Evolutionary conservation across 2,329 filamentous ascomycete species (phyloP), one percentile per base, ranked within the genome.

Genomic region (Trichophaea hybrida): DNA sequence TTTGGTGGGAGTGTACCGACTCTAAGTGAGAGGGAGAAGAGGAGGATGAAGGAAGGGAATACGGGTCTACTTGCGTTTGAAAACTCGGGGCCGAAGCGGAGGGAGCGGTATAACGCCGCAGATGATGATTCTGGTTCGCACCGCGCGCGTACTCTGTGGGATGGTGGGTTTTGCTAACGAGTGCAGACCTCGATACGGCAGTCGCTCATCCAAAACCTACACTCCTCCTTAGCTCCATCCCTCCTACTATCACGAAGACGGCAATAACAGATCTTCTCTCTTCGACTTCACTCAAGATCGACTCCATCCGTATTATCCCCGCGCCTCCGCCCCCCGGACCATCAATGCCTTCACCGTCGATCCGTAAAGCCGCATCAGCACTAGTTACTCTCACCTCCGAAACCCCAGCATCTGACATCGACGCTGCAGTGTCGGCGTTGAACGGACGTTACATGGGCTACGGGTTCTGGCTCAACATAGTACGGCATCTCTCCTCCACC

Each of bases 401-500:
- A 65, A 93, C 88, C 0, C 81, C 88, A 0, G 85, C 85, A 0
- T 85, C 83, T 31, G 87, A 94, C 59, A 90, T 96, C 57, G 89
- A 96, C 68, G 78, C 81, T 3, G 80, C 84, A 0, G 86, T 94
- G 56, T 91, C 83, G 69, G 74, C 80, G 2, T 74, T 95, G 35
- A 87, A 94, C 69, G 89, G 93, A 65, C 82, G 79, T 65, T 95
- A 96, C 70, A 75, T 95, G 13, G 90, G 90, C 13, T 88, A 82
- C 70, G 90, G 90, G 4, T 88, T 85, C 73, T 85, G 90, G 71
- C 76, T 96, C 1, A 84, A 81, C 5, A 77, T 94, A 49, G 87
- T 90, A 61, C 78, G 88, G 7, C 86, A 94, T 73, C 77, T 95
- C 3, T 94, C 88, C 0, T 94, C 88, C 2, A 82, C 78, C 32